These are phyloP conservation scores for Gillenia trifoliata DNA, from an alignment of 306 rosid genomes.

Conservation along the genomic window DNA sequence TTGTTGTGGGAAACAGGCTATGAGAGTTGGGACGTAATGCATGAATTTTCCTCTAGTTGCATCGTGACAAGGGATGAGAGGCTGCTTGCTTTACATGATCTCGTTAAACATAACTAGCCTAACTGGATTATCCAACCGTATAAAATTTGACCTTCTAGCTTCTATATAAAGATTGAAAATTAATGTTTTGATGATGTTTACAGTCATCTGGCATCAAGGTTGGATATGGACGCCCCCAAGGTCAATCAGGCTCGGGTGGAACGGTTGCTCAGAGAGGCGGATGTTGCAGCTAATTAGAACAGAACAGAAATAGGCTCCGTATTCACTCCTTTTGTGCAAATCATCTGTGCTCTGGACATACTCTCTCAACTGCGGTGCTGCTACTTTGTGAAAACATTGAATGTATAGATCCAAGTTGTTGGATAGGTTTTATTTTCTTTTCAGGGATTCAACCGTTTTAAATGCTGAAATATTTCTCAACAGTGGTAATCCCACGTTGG, in stretches of 20 bases:
- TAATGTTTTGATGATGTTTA: slow-evolving; percentile 14
- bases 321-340: slow-evolving; percentile 21
- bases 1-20: not conserved
- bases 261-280: slow-evolving; percentile 59
- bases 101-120: not conserved
- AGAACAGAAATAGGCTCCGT: not conserved
- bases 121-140: not conserved
- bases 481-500: not conserved
- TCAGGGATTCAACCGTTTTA: not conserved
- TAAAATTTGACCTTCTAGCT: not conserved
- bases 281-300: slow-evolving; percentile 63
- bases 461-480: not conserved
- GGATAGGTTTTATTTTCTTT: slow-evolving; percentile 21
- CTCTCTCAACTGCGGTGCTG: slow-evolving; percentile 18
- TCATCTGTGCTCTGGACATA: slow-evolving; percentile 12
- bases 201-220: slow-evolving; percentile 91
- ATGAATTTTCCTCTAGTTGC: not conserved
- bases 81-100: not conserved
- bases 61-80: not conserved
- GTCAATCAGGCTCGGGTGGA: slow-evolving; percentile 68
- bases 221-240: slow-evolving; percentile 80
- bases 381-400: slow-evolving; percentile 26
- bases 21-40: not conserved
- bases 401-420: slow-evolving; percentile 50
- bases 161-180: not conserved